Evolutionary conservation across 2,329 filamentous ascomycete species (phyloP), one percentile per base, ranked within the genome.

Genomic region (Colletotrichum spaethianum): DNA sequence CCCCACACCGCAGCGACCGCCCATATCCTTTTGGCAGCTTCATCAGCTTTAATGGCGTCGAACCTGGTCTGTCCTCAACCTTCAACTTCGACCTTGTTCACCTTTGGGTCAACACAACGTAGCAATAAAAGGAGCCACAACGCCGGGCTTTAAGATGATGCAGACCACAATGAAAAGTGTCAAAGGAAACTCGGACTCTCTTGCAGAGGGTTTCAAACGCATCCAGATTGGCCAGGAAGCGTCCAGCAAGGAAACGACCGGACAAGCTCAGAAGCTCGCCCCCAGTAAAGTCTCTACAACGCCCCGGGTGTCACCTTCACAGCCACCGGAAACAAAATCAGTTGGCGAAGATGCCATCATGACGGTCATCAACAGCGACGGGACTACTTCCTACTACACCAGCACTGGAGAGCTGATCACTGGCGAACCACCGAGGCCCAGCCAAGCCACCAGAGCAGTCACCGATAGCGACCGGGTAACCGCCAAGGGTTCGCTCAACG

Each of bases 381-480:
- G 61, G 9, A 63, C 61, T 1, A 55, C 61, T 23, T 55, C 48
- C 18, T 55, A 33, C 61, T 63, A 63, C 26, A 63, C 61, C 26
- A 23, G 26, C 48, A 18, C 23, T 4, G 60, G 60, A 7, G 23
- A 52, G n/a, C 11, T 63, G 16, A 38, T 63, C 16, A 16, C 38
- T 5, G 60, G 23, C 16, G 46, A 52, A 50, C 23, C 3, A 1
- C 46, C 33, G 20, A 11, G 33, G 0, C 52, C 48, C 12, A 46
- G 40, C 42, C 40, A 63, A 20, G 62, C 60, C 12, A 67, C 63
- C 36, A 52, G 67, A 42, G 63, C 67, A 18, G 67, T 73, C 59
- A 63, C 67, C 9, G 65, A 67, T 38, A 68, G 63, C 8, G 67
- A 75, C 9, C 64, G 60, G 3, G 72, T 64, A 9, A 56, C 73